Evolutionary conservation across 306 rosid genomes (phyloP).

Genomic region (Chamaecrista fasciculata): DNA sequence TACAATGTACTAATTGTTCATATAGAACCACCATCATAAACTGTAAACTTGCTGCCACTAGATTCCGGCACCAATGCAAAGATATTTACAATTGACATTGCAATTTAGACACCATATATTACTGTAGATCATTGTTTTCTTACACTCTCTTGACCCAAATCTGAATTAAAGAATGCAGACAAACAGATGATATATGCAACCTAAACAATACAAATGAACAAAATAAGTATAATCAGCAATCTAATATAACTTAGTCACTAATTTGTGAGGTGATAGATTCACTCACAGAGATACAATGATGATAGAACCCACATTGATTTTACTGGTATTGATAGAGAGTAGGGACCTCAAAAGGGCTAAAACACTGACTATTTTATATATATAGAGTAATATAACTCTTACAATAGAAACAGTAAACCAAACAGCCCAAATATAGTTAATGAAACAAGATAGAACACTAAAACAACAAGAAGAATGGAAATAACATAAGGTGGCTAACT

Average conservation of each 20-base stretch:
- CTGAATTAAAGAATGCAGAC: constrained; percentile 37
- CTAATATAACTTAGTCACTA: background rate
- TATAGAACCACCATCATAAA: constrained; percentile 15
- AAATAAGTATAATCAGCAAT: background rate
- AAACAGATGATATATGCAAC: constrained; percentile 2
- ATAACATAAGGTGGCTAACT: too few species aligned
- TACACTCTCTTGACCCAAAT: constrained; percentile 96
- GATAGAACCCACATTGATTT: too few species aligned
- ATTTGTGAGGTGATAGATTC: constrained; percentile 12
- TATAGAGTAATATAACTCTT: too few species aligned
- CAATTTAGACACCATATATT: constrained; percentile 80
- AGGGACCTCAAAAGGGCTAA: too few species aligned
- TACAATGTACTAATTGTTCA: constrained; percentile 13
- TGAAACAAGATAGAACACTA: too few species aligned
- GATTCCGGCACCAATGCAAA: constrained; percentile 93
- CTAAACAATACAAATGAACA: background rate
- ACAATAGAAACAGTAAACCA: too few species aligned
- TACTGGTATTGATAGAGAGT: too few species aligned
- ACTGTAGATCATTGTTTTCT: constrained; percentile 90
- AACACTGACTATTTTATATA: too few species aligned
- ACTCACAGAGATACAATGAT: constrained; percentile 96
- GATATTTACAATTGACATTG: constrained; percentile 74
- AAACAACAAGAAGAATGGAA: too few species aligned
- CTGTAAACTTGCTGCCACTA: constrained; percentile 71
- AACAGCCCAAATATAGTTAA: too few species aligned